These are phyloP conservation scores for Iberis pinnata DNA, from an alignment of 345 rosid genomes.

Conservation along the genomic window DNA sequence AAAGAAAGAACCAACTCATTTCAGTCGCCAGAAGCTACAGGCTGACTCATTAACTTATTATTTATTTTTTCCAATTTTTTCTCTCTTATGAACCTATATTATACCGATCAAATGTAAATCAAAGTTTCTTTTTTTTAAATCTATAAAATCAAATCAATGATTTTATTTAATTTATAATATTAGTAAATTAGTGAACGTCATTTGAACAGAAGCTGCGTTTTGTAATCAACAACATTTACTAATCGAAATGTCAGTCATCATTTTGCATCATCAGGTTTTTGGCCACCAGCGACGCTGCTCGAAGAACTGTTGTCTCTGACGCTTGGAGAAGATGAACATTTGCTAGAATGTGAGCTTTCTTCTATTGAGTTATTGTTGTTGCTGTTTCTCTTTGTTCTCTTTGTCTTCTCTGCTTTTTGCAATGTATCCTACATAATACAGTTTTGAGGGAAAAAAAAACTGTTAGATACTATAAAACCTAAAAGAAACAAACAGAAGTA, in stretches of 20 bases:
- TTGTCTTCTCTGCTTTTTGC: conserved; percentile 42
- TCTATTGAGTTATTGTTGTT: conserved; percentile 29
- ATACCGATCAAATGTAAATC: too few relatives aligned
- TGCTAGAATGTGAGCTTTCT: conserved; percentile 50
- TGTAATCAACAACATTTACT: conserved; percentile 4
- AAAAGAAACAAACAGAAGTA: too few relatives aligned
- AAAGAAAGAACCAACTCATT: conserved; percentile 10
- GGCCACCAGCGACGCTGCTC: conserved; percentile 52
- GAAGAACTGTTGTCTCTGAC: conserved; percentile 65
- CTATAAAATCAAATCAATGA: too few relatives aligned
- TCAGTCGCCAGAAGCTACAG: conserved; percentile 24
- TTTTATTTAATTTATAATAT: too few relatives aligned
- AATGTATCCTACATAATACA: conserved; percentile 42
- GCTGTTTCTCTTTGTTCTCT: conserved; percentile 40
- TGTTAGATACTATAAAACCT: too few relatives aligned
- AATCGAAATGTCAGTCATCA: not conserved
- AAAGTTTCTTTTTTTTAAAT: too few relatives aligned
- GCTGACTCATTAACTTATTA: too few relatives aligned
- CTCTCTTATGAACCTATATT: too few relatives aligned
- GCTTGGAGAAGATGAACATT: conserved; percentile 65
- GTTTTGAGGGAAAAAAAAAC: too few relatives aligned
- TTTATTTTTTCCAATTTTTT: too few relatives aligned
- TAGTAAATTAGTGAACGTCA: too few relatives aligned
- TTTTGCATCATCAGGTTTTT: conserved; percentile 37
- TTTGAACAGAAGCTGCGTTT: conserved; percentile 1